Percentiles rank a stretch among this genome's conserved stretches.
Conservation (phyloP, 1,139 yeast genomes). For the Protomyces arabidopsidicola region DNA sequence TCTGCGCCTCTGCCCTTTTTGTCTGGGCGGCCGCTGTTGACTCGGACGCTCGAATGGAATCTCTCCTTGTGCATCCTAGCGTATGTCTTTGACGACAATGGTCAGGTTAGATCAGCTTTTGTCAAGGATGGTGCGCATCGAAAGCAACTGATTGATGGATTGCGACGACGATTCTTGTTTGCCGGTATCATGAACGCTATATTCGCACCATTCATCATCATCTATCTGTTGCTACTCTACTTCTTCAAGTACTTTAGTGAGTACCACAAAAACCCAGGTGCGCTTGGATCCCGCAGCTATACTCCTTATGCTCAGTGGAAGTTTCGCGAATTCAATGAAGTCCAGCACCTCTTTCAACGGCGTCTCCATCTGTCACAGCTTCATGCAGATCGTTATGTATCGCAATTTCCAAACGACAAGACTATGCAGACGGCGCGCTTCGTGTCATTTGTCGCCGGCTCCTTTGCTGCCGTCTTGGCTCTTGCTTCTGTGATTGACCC, state of each 20-base stretch:
- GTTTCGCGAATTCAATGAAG: constrained; percentile 85
- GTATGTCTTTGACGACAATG: constrained; percentile 74
- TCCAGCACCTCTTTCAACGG: constrained; percentile 78
- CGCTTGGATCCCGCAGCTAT: constrained; percentile 79
- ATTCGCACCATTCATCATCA: constrained; percentile 78
- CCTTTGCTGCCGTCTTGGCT: constrained; percentile 83
- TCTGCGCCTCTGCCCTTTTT: constrained; percentile 51
- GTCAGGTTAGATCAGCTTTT: constrained; percentile 72
- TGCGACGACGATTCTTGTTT: constrained; percentile 71
- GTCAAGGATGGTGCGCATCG: constrained; percentile 60
- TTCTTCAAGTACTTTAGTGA: constrained; percentile 90
- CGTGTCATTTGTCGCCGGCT: constrained; percentile 75
- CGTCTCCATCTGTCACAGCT: constrained; percentile 71
- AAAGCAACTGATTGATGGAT: constrained; percentile 56
- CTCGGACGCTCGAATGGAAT: constrained; percentile 92
- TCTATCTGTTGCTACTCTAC: constrained; percentile 73
- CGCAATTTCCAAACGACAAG: constrained; percentile 87
- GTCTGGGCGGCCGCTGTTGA: constrained; percentile 45
- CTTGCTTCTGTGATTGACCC: constrained; percentile 83
- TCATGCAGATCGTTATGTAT: constrained; percentile 75
- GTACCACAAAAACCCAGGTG: constrained; percentile 80
- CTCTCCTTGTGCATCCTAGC: constrained; percentile 81
- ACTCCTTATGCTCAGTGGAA: constrained; percentile 96
- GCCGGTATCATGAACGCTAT: constrained; percentile 81
- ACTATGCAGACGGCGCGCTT: constrained; percentile 55